Evolutionary conservation across 495 filamentous ascomycete genomes (phyloP).

Genomic region (Aspergillus nidulans): DNA sequence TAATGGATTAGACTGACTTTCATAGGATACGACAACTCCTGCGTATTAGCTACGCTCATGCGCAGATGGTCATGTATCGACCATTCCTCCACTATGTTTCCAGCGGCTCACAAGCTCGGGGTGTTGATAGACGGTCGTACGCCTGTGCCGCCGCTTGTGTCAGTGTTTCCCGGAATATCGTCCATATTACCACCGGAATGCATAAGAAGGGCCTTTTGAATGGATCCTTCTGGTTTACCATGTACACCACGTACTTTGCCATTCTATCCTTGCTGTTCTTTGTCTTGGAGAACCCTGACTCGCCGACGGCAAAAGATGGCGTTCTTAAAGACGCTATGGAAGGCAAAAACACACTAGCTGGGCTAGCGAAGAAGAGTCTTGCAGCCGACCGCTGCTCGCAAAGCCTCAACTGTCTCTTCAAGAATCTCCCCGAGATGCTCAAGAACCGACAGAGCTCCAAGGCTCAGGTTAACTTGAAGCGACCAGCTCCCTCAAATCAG

Average conservation of each 20-base stretch:
- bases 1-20: neutral
- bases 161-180: constrained; percentile 86
- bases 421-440: constrained; percentile 69
- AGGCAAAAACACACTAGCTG: constrained; percentile 74
- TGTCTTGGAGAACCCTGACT: constrained; percentile 84
- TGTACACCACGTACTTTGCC: constrained; percentile 94
- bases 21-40: constrained; percentile 78
- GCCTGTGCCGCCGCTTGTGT: constrained; percentile 91
- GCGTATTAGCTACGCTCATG: constrained; percentile 82
- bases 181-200: constrained; percentile 89
- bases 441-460: constrained; percentile 49
- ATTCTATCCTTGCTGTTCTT: constrained; percentile 88
- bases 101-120: constrained; percentile 57
- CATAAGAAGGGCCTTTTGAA: constrained; percentile 75
- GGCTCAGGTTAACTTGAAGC: constrained; percentile 38
- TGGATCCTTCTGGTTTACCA: constrained; percentile 93
- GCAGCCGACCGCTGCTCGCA: constrained; percentile 81
- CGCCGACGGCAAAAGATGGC: constrained; percentile 62
- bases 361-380: constrained; percentile 75
- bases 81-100: constrained; percentile 96
- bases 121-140: constrained; percentile 81
- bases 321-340: constrained; percentile 79
- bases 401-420: constrained; percentile 70
- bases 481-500: constrained; percentile 30
- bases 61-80: constrained; percentile 91